Conservation (phyloP, 2,329 filamentous ascomycete genomes). For the Dendrostoma leiphaemia region DNA sequence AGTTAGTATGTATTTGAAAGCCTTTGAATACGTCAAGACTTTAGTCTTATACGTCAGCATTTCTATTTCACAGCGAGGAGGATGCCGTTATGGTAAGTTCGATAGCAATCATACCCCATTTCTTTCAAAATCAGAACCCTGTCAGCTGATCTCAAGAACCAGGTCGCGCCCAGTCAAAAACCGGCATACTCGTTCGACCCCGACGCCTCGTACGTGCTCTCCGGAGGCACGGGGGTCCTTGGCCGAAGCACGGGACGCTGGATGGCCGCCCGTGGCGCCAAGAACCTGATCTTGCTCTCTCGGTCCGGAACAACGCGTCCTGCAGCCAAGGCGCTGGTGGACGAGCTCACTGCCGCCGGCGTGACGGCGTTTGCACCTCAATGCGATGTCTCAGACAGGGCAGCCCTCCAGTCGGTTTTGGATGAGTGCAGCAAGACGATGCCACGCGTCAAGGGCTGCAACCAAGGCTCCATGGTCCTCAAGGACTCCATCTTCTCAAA, state of each 20-base stretch:
- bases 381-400: slow-evolving; percentile 20
- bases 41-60: too few species aligned
- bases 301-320: slow-evolving; percentile 13
- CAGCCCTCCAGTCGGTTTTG: slow-evolving; percentile 4
- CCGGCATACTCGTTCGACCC: slow-evolving; percentile 13
- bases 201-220: slow-evolving; percentile 23
- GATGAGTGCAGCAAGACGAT: slow-evolving; percentile 8
- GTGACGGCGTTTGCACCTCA: slow-evolving; percentile 14
- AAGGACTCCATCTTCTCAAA: slow-evolving; percentile 19
- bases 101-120: too few species aligned
- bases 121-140: too few species aligned
- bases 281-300: slow-evolving; percentile 20
- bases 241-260: slow-evolving; percentile 20
- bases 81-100: too few species aligned
- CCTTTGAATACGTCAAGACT: too few species aligned
- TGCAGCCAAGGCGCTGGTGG: slow-evolving; percentile 7
- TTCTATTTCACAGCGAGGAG: too few species aligned
- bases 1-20: too few species aligned
- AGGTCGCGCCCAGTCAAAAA: slow-evolving; percentile 18
- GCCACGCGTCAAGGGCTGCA: slow-evolving; percentile 18
- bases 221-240: slow-evolving; percentile 28
- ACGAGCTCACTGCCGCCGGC: slow-evolving; percentile 10
- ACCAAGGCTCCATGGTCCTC: slow-evolving; percentile 23
- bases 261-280: slow-evolving; percentile 20
- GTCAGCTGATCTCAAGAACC: too few species aligned